phyloP scores from a whole-genome alignment of 352 stramenopile genomes.

The Phytophthora sp. region DNA sequence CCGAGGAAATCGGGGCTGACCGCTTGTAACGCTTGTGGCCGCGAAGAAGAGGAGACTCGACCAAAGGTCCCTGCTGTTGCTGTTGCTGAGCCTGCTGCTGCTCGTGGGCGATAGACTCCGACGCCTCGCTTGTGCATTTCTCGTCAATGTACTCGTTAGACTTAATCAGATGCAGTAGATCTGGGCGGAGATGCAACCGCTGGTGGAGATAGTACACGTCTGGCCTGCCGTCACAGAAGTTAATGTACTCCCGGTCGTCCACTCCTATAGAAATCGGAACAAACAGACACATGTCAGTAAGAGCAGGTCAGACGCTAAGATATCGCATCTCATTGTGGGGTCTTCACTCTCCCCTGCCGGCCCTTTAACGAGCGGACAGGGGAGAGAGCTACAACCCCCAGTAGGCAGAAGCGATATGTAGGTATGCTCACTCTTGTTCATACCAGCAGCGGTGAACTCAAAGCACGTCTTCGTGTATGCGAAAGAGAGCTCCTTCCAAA shows the following conservation, averaged over 20 bases:
- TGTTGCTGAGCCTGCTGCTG: conserved; percentile 40
- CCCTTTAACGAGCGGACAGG: not conserved
- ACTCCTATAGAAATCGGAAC: conserved; percentile 51
- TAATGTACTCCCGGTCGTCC: conserved; percentile 80
- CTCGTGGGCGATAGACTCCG: conserved; percentile 48
- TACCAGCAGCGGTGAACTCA: conserved; percentile 85
- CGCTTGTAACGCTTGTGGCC: conserved; percentile 77
- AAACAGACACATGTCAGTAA: conserved; percentile 36
- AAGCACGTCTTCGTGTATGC: conserved; percentile 86
- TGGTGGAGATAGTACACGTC: conserved; percentile 87
- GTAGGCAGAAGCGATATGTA: conserved; percentile 40
- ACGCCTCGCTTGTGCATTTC: conserved; percentile 68
- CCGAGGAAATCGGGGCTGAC: conserved; percentile 37
- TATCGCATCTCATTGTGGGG: conserved; percentile 24
- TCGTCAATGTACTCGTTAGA: conserved; percentile 87
- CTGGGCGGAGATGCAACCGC: conserved; percentile 69
- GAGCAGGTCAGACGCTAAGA: not conserved
- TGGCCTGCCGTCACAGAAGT: conserved; percentile 74
- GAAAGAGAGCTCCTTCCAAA: conserved; percentile 85
- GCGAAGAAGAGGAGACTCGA: conserved; percentile 41
- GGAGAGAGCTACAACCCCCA: conserved; percentile 23
- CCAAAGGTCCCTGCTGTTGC: conserved; percentile 35
- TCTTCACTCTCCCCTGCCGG: conserved; percentile 15
- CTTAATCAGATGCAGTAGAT: conserved; percentile 82
- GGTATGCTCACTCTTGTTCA: conserved; percentile 72